Percentiles rank a stretch among this genome's conserved stretches.
These are phyloP conservation scores for Mycena pura DNA, from an alignment of 768 basidiomycete genomes.

Conservation along the genomic window DNA sequence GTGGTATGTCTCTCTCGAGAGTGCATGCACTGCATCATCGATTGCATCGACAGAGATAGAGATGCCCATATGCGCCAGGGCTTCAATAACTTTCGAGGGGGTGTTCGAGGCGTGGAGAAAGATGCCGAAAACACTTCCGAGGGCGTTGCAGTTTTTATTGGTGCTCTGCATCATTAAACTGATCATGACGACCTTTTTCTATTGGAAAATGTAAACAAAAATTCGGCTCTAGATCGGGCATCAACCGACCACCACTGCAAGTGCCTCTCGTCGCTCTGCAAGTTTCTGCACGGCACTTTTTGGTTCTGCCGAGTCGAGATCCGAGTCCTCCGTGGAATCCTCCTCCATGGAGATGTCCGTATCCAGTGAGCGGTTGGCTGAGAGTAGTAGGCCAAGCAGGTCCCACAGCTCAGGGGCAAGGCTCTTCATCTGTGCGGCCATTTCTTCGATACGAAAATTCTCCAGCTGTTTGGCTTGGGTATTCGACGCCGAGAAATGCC, in stretches of 20 bases:
- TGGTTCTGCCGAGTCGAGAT: neutral
- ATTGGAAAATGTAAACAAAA: no score
- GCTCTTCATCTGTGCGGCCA: no score
- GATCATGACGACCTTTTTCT: constrained; percentile 9
- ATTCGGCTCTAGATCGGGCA: no score
- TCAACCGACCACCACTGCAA: neutral
- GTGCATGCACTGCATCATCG: constrained; percentile 21
- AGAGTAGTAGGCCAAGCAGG: no score
- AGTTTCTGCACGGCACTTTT: neutral
- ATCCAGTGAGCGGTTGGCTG: no score
- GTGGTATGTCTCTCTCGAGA: constrained; percentile 20
- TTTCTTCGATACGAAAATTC: no score
- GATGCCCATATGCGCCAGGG: constrained; percentile 28
- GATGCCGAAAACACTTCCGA: constrained; percentile 30
- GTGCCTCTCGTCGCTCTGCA: neutral
- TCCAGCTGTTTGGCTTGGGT: no score
- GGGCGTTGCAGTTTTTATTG: constrained; percentile 25
- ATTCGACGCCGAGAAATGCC: no score
- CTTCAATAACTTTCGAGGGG: constrained; percentile 33
- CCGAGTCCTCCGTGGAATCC: neutral
- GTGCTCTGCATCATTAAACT: constrained; percentile 14
- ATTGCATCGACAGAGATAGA: constrained; percentile 30
- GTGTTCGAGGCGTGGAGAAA: constrained; percentile 32
- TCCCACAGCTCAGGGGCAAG: no score
- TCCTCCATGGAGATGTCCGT: no score